These are phyloP conservation scores for Heterobasidion parviporum DNA, from an alignment of 1,284 basidiomycete genomes.

Conservation along the genomic window DNA sequence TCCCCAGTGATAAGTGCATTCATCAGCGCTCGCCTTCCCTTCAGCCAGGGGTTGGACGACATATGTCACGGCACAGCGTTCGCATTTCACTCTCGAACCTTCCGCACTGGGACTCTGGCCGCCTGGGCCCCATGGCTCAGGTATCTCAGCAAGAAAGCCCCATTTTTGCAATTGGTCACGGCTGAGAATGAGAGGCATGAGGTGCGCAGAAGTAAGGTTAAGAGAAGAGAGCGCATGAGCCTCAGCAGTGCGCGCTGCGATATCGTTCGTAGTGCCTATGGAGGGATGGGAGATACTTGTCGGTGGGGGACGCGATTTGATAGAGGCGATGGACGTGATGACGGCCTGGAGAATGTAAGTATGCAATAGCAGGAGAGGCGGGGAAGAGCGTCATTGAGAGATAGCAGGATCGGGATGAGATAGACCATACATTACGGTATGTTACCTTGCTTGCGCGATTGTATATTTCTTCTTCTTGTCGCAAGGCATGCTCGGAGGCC, in stretches of 20 bases:
- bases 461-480: conserved; percentile 74
- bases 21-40: conserved; percentile 33
- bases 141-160: conserved; percentile 68
- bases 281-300: conserved; percentile 58
- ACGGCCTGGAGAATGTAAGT: conserved; percentile 42
- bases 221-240: conserved; percentile 38
- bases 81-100: conserved; percentile 65
- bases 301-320: conserved; percentile 67
- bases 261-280: conserved; percentile 72
- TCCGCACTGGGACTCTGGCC: conserved; percentile 57
- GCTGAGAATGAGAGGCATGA: conserved; percentile 56
- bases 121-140: conserved; percentile 40
- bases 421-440: conserved; percentile 63
- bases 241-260: conserved; percentile 40
- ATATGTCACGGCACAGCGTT: conserved; percentile 64
- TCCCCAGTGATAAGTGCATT: conserved; percentile 83
- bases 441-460: conserved; percentile 62
- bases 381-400: background rate
- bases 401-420: conserved; percentile 1
- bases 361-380: background rate
- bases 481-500: conserved; percentile 66
- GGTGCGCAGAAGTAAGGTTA: conserved; percentile 41
- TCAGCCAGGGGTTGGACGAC: conserved; percentile 40
- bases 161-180: conserved; percentile 53
- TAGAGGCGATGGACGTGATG: conserved; percentile 60